Conservation (phyloP, 495 filamentous ascomycete species). For the Penicillium mononematosum region DNA sequence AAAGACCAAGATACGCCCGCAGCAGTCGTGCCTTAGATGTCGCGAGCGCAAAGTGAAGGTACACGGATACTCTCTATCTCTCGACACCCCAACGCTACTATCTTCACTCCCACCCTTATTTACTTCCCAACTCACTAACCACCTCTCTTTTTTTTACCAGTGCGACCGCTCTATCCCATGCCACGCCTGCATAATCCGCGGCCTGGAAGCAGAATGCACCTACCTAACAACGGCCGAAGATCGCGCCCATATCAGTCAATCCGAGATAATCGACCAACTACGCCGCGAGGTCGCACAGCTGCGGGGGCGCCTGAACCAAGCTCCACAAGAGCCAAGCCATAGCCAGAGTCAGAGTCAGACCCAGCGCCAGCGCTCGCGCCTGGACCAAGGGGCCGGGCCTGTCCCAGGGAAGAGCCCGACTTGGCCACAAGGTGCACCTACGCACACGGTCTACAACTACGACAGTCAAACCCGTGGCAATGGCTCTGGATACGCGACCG, state of each 20-base stretch:
- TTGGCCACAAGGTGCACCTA: neutral
- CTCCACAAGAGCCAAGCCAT: constrained; percentile 10
- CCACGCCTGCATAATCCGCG: constrained; percentile 32
- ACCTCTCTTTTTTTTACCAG: constrained; percentile 7
- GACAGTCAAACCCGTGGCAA: neutral
- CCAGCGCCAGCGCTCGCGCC: neutral
- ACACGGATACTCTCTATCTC: constrained; percentile 30
- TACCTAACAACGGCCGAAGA: constrained; percentile 37
- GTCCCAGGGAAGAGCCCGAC: neutral
- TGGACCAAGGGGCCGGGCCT: neutral
- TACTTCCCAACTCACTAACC: neutral
- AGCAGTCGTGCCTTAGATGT: constrained; percentile 36
- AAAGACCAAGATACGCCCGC: constrained; percentile 31
- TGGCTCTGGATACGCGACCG: neutral
- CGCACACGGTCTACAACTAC: neutral
- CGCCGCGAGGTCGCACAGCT: constrained; percentile 32
- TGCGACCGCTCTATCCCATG: constrained; percentile 38
- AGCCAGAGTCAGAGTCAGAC: neutral
- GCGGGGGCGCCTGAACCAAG: constrained; percentile 21
- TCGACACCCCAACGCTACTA: constrained; percentile 39
- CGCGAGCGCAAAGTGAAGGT: constrained; percentile 40
- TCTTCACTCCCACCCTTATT: neutral
- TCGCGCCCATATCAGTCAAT: constrained; percentile 35
- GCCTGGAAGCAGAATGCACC: constrained; percentile 34
- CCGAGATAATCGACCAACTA: constrained; percentile 33